Base-by-base conservation (phyloP, 371 early-diverging fungal genomes). In the Mucor piriformis region DNA sequence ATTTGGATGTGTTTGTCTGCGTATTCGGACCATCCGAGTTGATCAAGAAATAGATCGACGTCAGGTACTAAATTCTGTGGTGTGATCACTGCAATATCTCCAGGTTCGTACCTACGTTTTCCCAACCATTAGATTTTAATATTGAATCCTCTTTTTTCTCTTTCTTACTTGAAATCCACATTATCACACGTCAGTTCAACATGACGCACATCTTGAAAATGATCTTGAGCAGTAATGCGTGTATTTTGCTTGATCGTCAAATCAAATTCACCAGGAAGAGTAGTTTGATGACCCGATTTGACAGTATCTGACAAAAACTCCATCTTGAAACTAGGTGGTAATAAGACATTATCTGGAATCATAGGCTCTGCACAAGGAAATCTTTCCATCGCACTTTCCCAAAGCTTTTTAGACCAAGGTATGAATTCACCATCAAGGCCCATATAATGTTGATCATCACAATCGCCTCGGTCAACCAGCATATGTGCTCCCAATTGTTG, bases 381-480 rank as follows among this genome's bases (percentile, higher is more conserved):
- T 38, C 72, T 64, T 11, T 60, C 63, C 57, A 87, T 76, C 12
- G 94, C 64, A 7, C 64, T 70, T 10, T 71, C 64, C 95, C 95
- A 95, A 37, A 95, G 70, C 1, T 66, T 70, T 23, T 77, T 66
- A 25, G 92, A 59, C 96, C 95, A 97, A 16, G 94, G 95, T 50
- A 90, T 88, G 33, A 95, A 74, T 24, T 86, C 88, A 18, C 95
- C 95, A 61, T 96, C 95, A 16, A 91, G 42, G 6, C 99, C 99
- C 51, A 94, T 73, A 64, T 90, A 91, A 71, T 99, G 98, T 73
- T 98, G 98, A 70, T 96, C 97, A 70, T 99, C 98, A 35, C 97
- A 97, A 63, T 94, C 92, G 2, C 94, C 96, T 52, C 93, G 82
- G 6, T 74, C 72, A 15, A 87, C 59, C 7, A 99, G 37, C 33